Percentiles rank a stretch among this genome's conserved stretches.
Conservation (phyloP, 169 alveolate species). For the Eimeria sp. region DNA sequence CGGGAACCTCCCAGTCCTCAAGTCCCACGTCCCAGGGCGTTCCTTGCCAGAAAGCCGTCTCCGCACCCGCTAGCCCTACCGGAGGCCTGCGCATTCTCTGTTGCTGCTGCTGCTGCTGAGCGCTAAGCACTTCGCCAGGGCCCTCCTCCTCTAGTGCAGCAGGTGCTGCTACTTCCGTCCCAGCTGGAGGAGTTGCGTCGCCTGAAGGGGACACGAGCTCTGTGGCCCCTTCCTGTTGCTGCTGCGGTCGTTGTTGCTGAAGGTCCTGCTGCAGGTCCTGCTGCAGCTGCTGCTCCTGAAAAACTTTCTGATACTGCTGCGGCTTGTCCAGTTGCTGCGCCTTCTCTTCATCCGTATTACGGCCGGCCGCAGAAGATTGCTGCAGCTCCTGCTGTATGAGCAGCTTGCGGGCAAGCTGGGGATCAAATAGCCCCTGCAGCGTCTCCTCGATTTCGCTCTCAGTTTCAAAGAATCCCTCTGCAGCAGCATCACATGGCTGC, state of each 20-base stretch:
- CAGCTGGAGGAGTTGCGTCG: slow-evolving; percentile 58
- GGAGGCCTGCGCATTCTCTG: slow-evolving; percentile 39
- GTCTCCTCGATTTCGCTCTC: slow-evolving; percentile 60
- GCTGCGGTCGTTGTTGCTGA: slow-evolving; percentile 17
- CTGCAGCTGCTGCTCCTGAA: slow-evolving; percentile 29
- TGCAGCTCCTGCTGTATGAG: slow-evolving; percentile 37
- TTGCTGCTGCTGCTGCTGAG: slow-evolving; percentile 27
- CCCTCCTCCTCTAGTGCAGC: slow-evolving; percentile 42
- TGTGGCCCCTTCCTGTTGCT: slow-evolving; percentile 22
- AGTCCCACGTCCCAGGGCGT: slow-evolving; percentile 77
- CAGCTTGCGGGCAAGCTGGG: slow-evolving; percentile 61
- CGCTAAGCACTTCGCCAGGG: neutral
- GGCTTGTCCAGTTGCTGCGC: slow-evolving; percentile 17
- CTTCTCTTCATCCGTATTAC: neutral
- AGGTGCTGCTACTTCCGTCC: slow-evolving; percentile 30
- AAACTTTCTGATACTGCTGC: neutral
- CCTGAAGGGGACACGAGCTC: slow-evolving; percentile 50
- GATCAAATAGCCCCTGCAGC: slow-evolving; percentile 56
- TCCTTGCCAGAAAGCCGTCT: slow-evolving; percentile 76
- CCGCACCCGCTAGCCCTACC: slow-evolving; percentile 26
- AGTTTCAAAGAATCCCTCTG: slow-evolving; percentile 66
- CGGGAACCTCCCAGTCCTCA: slow-evolving; percentile 76
- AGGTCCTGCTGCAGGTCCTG: slow-evolving; percentile 19
- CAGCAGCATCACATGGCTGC: neutral
- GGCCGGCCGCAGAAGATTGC: neutral